Percentiles rank a stretch among this genome's conserved stretches.
Evolutionary conservation across 208 protist genomes (phyloP).

Genomic region (Wallacemonas sp.): DNA sequence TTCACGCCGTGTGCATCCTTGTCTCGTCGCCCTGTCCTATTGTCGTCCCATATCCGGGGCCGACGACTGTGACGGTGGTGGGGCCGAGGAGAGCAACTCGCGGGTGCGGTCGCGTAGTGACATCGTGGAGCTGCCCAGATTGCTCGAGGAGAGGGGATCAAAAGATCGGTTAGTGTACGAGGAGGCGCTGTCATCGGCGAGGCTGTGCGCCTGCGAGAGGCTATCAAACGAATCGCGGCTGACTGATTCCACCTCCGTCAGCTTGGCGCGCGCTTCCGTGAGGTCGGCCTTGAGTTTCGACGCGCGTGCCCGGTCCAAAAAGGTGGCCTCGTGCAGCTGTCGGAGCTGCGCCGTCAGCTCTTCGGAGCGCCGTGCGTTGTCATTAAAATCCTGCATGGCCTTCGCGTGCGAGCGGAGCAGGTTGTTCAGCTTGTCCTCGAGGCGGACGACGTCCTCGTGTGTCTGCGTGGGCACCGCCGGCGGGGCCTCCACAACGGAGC

Average conservation of each 20-base stretch:
- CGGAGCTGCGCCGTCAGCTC: conserved; percentile 61
- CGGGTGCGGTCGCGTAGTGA: conserved; percentile 30
- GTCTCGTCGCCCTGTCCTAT: too few species aligned
- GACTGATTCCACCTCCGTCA: conserved; percentile 33
- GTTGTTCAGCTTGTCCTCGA: conserved; percentile 68
- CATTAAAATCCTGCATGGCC: conserved; percentile 47
- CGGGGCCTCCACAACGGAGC: conserved; percentile 1
- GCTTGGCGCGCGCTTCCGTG: conserved; percentile 32
- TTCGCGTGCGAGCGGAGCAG: conserved; percentile 60
- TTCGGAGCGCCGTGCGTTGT: conserved; percentile 46
- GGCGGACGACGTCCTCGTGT: conserved; percentile 39
- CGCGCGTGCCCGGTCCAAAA: conserved; percentile 60
- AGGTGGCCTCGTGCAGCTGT: conserved; percentile 56
- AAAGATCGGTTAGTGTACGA: conserved; percentile 19
- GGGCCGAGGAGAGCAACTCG: conserved; percentile 25
- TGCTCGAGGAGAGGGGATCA: conserved; percentile 17
- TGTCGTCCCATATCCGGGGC: neutral
- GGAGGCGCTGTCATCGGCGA: conserved; percentile 8
- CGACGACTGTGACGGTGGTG: conserved; percentile 4
- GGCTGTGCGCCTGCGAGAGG: conserved; percentile 13
- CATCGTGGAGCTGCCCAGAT: neutral
- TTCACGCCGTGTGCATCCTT: too few species aligned
- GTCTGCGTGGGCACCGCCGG: conserved; percentile 16
- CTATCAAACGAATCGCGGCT: conserved; percentile 14
- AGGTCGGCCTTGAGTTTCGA: conserved; percentile 76